Evolutionary conservation across 179 eudicot species (phyloP).

Genomic region (Corrigiola litoralis): DNA sequence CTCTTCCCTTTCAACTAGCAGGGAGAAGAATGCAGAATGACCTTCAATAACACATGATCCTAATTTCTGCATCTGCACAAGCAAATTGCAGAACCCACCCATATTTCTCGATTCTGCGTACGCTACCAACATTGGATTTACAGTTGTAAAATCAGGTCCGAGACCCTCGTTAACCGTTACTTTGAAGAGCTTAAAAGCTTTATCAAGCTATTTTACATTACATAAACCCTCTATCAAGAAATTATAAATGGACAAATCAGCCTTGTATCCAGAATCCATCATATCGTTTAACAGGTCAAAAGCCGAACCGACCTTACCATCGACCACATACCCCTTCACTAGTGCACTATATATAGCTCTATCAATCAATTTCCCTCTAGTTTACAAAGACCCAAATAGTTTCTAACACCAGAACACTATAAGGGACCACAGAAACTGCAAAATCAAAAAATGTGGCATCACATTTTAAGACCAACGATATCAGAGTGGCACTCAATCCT

Average conservation of each 20-base stretch:
- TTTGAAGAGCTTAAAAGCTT: slow-evolving; percentile 62
- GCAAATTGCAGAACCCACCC: slow-evolving; percentile 59
- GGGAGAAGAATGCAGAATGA: slow-evolving; percentile 55
- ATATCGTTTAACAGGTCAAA: slow-evolving; percentile 80
- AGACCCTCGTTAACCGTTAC: slow-evolving; percentile 67
- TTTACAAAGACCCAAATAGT: too few relatives aligned
- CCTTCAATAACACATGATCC: slow-evolving; percentile 46
- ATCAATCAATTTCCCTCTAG: slow-evolving; percentile 67
- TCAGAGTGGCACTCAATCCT: too few relatives aligned
- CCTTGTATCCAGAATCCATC: slow-evolving; percentile 77
- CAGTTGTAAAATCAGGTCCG: slow-evolving; percentile 64
- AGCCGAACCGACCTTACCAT: slow-evolving; percentile 71
- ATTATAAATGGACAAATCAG: slow-evolving; percentile 79
- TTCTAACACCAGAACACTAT: too few relatives aligned
- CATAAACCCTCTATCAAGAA: slow-evolving; percentile 73
- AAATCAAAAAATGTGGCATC: too few relatives aligned
- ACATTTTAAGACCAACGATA: too few relatives aligned
- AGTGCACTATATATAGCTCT: slow-evolving; percentile 69
- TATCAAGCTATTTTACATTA: slow-evolving; percentile 45
- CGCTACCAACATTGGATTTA: slow-evolving; percentile 57
- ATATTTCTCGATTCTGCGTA: slow-evolving; percentile 56
- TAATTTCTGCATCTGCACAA: slow-evolving; percentile 57
- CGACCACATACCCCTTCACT: slow-evolving; percentile 68
- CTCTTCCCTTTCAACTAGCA: slow-evolving; percentile 44
- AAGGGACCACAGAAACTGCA: too few relatives aligned